Evolutionary conservation across 495 filamentous ascomycete genomes (phyloP).

Genomic region (Penicillium malachiteum): DNA sequence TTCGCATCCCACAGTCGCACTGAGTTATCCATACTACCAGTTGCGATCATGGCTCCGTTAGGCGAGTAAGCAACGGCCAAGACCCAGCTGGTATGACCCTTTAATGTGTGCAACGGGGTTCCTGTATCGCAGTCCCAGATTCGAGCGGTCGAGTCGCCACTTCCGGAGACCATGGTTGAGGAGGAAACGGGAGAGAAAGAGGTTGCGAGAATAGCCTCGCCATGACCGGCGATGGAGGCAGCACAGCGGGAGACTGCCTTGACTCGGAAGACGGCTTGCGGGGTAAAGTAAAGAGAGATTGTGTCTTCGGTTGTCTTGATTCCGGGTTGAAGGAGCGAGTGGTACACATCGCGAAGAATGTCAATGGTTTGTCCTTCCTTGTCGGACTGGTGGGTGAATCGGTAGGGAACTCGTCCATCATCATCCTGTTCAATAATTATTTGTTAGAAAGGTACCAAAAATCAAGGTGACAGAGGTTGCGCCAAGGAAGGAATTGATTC

Average conservation of each 20-base stretch:
- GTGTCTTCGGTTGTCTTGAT: conserved; percentile 70
- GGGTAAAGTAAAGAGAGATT: conserved; percentile 77
- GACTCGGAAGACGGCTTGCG: conserved; percentile 92
- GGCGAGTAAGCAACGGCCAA: conserved; percentile 84
- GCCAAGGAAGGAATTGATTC: conserved; percentile 13
- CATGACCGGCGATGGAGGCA: conserved; percentile 85
- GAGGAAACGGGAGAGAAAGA: conserved; percentile 84
- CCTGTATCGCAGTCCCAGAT: conserved; percentile 97
- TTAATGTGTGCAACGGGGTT: conserved; percentile 83
- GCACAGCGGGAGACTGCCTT: conserved; percentile 88
- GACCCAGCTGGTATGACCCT: conserved; percentile 94
- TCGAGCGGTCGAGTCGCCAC: conserved; percentile 86
- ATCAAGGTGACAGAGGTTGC: neutral
- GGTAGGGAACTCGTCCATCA: conserved; percentile 82
- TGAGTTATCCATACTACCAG: conserved; percentile 90
- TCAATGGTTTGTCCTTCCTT: conserved; percentile 55
- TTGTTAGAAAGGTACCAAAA: neutral
- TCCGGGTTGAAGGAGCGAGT: conserved; percentile 61
- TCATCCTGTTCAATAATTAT: conserved; percentile 51
- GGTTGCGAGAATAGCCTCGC: conserved; percentile 83
- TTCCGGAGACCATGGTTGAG: conserved; percentile 80
- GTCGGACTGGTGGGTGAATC: conserved; percentile 70
- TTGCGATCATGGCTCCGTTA: conserved; percentile 77
- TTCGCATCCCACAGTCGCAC: conserved; percentile 88
- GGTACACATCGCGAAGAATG: conserved; percentile 72